Base-by-base conservation (phyloP, 495 filamentous ascomycete genomes). In the Daldinia childiae region DNA sequence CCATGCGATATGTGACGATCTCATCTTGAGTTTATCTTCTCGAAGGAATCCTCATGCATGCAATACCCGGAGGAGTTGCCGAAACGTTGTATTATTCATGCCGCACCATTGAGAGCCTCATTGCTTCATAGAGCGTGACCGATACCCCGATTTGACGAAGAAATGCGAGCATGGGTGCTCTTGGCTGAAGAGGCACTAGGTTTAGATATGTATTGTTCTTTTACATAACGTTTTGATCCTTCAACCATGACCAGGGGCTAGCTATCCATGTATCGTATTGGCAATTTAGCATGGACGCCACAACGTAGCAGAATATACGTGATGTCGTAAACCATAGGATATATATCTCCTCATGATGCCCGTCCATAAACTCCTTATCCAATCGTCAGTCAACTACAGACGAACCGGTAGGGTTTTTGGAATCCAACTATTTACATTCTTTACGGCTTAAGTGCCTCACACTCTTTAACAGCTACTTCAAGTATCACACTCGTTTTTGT, bases 391-490 rank as follows among this genome's bases (percentile, higher is more conserved):
- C 15, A n/a, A 11, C 17, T n/a, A 21, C 43, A 43, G 34, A 55
- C 24, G 50, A 60, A 6, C n/a, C 26, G 24, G 21, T 26, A 39
- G 6, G 24, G 21, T 39, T 19, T 39, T 41, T n/a, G n/a, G 1
- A 14, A 59, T 51, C 55, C 43, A 64, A 54, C 66, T 64, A 59
- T 41, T n/a, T 58, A 54, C 67, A 60, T 27, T 69, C 67, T 55
- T 69, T 69, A 48, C 30, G 19, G 43, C 30, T 6, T 27, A 21
- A 39, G 43, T 26, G 50, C 32, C 32, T 62, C n/a, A 68, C 65
- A 50, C 19, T 68, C 65, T 14, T 62, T 6, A 19, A 51, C 6
- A 38, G 15, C 1, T n/a, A 6, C 30, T 29, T 27, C 15, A 62
- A 58, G 29, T 39, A 64, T 26, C 12, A 43, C 50, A 15, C 14